Percentiles rank a stretch among this genome's conserved stretches.
These are phyloP conservation scores for Zygnema circumcarinatum DNA, from an alignment of 139 green algal species.

Conservation along the genomic window DNA sequence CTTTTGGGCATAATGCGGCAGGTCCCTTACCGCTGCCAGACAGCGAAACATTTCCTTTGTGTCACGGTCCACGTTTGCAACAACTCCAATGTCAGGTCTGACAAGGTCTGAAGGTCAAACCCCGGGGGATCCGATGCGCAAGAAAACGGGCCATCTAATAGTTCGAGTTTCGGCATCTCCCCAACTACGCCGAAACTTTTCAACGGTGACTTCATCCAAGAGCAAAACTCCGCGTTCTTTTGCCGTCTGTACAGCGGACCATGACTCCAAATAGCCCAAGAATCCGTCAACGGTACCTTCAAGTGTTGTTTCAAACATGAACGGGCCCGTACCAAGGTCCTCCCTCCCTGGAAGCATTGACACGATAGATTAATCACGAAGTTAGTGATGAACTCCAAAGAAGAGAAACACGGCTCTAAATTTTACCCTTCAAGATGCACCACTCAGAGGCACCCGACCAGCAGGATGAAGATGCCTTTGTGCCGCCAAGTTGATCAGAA, in stretches of 20 bases:
- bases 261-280: conserved; percentile 20
- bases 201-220: not conserved
- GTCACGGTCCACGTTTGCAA: no score
- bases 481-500: no score
- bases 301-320: not conserved
- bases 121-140: conserved; percentile 28
- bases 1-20: no score
- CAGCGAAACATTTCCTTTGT: no score
- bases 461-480: not conserved
- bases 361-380: no score
- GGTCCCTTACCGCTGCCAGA: no score
- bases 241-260: conserved; percentile 8
- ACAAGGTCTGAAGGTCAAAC: no score
- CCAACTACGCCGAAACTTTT: not conserved
- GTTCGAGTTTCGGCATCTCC: not conserved
- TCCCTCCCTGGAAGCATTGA: conserved; percentile 11
- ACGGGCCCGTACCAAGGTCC: conserved; percentile 1
- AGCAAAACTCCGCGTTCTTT: conserved; percentile 4
- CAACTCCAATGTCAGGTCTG: no score
- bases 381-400: no score
- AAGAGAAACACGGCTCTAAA: not conserved
- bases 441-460: not conserved
- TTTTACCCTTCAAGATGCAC: not conserved
- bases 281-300: not conserved
- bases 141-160: conserved; percentile 12